phyloP scores from a whole-genome alignment of 805 yeast species.

The Metschnikowia cubensis region DNA sequence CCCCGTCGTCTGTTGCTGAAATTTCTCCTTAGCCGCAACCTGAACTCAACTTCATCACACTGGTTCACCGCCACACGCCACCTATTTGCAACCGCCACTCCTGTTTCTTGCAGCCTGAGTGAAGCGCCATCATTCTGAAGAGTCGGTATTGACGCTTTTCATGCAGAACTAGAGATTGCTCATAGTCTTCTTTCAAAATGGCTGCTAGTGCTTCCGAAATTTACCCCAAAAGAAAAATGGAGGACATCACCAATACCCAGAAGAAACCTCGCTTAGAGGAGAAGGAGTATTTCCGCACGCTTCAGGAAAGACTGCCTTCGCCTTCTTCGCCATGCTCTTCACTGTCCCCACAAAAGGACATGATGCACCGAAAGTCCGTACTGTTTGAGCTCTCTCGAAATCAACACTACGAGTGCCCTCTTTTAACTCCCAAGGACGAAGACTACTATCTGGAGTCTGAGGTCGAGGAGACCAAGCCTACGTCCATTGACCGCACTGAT shows the following conservation, averaged over 20 bases:
- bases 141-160: slow-evolving; percentile 2
- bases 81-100: background rate
- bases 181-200: slow-evolving; percentile 18
- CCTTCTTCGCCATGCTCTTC: slow-evolving; percentile 24
- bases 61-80: background rate
- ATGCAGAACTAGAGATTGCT: background rate
- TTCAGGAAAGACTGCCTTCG: slow-evolving; percentile 25
- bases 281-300: slow-evolving; percentile 14
- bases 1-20: background rate
- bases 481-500: slow-evolving; percentile 1
- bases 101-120: background rate
- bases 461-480: slow-evolving; percentile 6
- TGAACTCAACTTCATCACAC: background rate
- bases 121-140: background rate
- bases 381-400: slow-evolving; percentile 25
- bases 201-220: slow-evolving; percentile 32
- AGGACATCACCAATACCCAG: slow-evolving; percentile 33
- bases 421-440: slow-evolving; percentile 42
- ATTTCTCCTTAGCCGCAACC: background rate
- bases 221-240: slow-evolving; percentile 33
- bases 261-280: slow-evolving; percentile 23
- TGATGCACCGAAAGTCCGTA: slow-evolving; percentile 24
- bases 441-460: slow-evolving; percentile 30
- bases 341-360: slow-evolving; percentile 19
- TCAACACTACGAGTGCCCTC: slow-evolving; percentile 31